Base-by-base conservation (phyloP, 1,139 yeast genomes). In the Geotrichum reessii region DNA sequence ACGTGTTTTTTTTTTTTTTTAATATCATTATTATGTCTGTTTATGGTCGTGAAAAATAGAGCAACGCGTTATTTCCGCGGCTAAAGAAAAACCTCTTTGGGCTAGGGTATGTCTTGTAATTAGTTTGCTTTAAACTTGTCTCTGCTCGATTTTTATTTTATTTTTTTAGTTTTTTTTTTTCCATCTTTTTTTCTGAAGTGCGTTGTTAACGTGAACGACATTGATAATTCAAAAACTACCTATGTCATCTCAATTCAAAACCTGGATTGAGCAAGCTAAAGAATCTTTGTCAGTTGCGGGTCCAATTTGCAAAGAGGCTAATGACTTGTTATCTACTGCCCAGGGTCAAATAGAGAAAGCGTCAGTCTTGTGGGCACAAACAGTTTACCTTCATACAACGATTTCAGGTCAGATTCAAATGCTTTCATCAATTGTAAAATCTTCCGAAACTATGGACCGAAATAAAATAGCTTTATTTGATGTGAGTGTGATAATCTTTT, bases 221-320 rank as follows among this genome's bases (percentile, higher is more conserved):
- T 14, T 28, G 3, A 28, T 17, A 12, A 11, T 14, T 27, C n/a
- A 27, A 25, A 6, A 25, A 11, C 17, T 24, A 22, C 40, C 22
- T 8, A 57, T 57, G 59, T 42, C 50, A 17, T 33, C 56, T 12
- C 53, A 52, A 52, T 57, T 57, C 28, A 47, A 54, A 25, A 57
- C 53, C 11, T 70, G 74, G 68, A 63, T 70, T 24, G 56, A 56
- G 31, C 74, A 72, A 57, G 74, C 76, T 6, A 68, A 72, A 58
- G 68, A 63, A 56, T 70, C 74, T 2, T 64, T 73, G 19, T 65
- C 73, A 2, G 66, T 67, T 17, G 76, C 76, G 0, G 76, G 73
- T 11, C 74, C 74, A 6, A 66, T 73, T 31, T 73, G 76, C 55
- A 64, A 67, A n/a, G 72, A 68, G 42, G 75, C 75, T 28, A 73